phyloP scores from a whole-genome alignment of 1,284 basidiomycete genomes.

The Tranzscheliella williamsii region DNA sequence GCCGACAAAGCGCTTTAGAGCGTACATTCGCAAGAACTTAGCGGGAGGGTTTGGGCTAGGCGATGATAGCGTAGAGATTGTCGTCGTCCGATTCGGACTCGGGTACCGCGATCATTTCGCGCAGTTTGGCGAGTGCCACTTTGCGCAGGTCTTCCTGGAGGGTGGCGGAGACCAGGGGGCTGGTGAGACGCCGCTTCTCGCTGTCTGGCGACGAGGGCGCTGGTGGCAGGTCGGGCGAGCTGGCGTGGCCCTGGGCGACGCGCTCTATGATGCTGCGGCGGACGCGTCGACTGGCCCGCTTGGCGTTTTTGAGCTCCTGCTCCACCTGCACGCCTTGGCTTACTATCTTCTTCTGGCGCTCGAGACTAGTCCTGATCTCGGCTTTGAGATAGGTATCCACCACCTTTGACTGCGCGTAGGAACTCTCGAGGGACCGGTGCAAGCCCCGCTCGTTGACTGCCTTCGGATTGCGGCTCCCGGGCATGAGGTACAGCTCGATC shows the following conservation, averaged over 20 bases:
- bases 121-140: constrained; percentile 18
- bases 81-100: constrained; percentile 35
- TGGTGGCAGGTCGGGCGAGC: neutral
- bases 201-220: neutral
- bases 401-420: constrained; percentile 41
- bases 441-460: constrained; percentile 34
- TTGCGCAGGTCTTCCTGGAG: constrained; percentile 30
- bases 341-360: constrained; percentile 26
- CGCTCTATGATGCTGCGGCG: constrained; percentile 15
- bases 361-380: constrained; percentile 31
- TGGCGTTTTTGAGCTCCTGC: constrained; percentile 5
- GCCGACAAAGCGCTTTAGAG: no score
- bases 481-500: constrained; percentile 44
- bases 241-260: constrained; percentile 1
- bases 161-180: constrained; percentile 29
- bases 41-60: no score
- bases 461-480: constrained; percentile 29
- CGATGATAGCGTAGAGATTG: constrained; percentile 30
- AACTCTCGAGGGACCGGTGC: constrained; percentile 42
- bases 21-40: no score
- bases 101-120: constrained; percentile 17
- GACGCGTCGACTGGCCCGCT: constrained; percentile 7
- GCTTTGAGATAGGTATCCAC: constrained; percentile 27
- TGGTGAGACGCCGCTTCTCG: constrained; percentile 1
- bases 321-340: constrained; percentile 16